Conservation (phyloP, 108 stramenopile genomes). For the Epipyxis sp. region DNA sequence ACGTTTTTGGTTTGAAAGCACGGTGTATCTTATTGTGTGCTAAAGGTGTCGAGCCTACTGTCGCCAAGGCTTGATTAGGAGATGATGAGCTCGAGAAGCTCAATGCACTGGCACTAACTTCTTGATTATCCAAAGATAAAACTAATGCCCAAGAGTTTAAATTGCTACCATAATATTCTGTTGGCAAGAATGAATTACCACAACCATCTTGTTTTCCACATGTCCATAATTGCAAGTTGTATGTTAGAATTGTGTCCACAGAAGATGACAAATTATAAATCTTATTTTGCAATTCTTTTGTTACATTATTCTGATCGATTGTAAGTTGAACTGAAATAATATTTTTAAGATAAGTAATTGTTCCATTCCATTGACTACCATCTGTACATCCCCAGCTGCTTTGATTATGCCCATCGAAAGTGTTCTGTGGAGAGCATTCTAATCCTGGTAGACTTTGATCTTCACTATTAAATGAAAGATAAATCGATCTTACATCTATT, state of each 20-base stretch:
- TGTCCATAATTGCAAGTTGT: background rate
- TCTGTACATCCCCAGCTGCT: background rate
- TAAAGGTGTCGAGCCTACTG: no score
- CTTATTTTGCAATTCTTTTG: background rate
- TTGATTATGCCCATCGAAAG: background rate
- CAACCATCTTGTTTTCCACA: background rate
- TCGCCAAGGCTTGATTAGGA: background rate
- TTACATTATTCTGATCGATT: background rate
- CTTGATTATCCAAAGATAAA: conserved; percentile 1
- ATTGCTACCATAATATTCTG: background rate
- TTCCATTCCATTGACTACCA: background rate
- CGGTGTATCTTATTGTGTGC: no score
- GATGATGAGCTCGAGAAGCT: background rate
- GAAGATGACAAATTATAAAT: background rate
- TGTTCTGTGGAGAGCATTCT: background rate
- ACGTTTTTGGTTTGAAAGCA: no score
- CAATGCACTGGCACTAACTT: no score
- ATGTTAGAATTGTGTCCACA: no score
- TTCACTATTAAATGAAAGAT: background rate
- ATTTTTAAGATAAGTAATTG: background rate
- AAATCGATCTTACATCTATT: background rate
- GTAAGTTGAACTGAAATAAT: background rate
- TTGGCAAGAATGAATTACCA: background rate
- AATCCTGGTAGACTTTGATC: background rate
- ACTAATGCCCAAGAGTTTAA: background rate